These are phyloP conservation scores for Cocos nucifera DNA, from an alignment of 176 grass and related monocot species.

Conservation along the genomic window DNA sequence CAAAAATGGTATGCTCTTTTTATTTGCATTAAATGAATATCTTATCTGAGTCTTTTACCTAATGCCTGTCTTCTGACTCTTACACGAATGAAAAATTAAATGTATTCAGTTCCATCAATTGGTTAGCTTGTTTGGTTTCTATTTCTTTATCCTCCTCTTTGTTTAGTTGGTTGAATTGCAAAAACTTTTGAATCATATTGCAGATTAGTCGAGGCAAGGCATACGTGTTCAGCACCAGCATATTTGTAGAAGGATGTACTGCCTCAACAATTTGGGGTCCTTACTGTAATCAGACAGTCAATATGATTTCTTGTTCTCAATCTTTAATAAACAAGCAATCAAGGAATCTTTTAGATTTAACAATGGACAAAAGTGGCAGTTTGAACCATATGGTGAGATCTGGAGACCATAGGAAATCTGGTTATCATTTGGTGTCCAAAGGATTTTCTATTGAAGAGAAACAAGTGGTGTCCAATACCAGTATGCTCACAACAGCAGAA, in stretches of 20 bases:
- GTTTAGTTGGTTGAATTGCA: no score
- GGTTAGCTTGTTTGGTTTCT: no score
- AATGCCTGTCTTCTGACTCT: no score
- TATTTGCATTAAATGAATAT: no score
- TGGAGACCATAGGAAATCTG: constrained; percentile 28
- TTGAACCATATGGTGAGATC: constrained; percentile 7
- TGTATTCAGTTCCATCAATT: no score
- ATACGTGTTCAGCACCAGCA: constrained; percentile 52
- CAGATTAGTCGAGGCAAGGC: constrained; percentile 88
- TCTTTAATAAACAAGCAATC: constrained; percentile 48
- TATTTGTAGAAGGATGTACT: constrained; percentile 59
- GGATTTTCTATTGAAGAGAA: constrained; percentile 22
- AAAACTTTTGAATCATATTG: constrained; percentile 20
- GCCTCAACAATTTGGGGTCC: constrained; percentile 52
- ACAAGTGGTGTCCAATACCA: constrained; percentile 25
- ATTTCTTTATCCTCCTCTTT: no score
- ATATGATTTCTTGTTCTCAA: constrained; percentile 65
- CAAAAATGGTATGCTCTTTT: constrained; percentile 71
- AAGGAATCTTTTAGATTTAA: constrained; percentile 42
- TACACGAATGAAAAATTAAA: no score
- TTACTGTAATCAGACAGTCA: constrained; percentile 61
- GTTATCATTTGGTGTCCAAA: constrained; percentile 15
- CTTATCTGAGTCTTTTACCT: no score
- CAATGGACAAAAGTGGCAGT: neutral
- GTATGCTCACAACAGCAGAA: constrained; percentile 16